phyloP scores from a whole-genome alignment of 306 rosid genomes.

The Quercus cerris region DNA sequence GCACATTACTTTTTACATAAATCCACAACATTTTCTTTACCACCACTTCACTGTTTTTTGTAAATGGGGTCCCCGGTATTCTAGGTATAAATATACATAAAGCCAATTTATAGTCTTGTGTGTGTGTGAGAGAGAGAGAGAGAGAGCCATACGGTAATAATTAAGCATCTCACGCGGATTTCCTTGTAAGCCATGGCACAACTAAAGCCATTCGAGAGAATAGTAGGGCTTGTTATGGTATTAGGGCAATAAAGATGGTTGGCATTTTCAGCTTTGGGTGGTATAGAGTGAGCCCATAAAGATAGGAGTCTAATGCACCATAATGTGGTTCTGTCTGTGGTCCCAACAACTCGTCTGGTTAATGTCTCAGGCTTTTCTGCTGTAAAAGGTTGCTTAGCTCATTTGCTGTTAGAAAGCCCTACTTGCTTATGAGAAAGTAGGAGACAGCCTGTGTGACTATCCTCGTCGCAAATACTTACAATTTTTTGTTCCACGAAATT shows the following conservation, averaged over 20 bases:
- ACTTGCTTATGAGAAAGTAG: conserved; percentile 17
- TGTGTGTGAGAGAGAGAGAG: background rate
- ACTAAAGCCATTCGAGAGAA: conserved; percentile 9
- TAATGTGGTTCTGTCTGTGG: conserved; percentile 31
- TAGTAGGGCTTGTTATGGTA: conserved; percentile 29
- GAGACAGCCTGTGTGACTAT: background rate
- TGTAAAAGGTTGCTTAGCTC: conserved; percentile 16
- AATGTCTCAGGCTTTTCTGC: conserved; percentile 8
- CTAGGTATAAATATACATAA: background rate
- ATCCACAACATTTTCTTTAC: too few species aligned
- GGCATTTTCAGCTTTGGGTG: conserved; percentile 13
- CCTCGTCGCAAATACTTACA: too few species aligned
- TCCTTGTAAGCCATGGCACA: background rate
- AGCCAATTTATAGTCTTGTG: background rate
- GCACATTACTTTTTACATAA: too few species aligned
- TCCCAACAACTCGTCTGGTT: conserved; percentile 26
- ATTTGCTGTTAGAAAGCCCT: conserved; percentile 6
- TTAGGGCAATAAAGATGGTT: background rate
- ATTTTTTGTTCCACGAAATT: too few species aligned
- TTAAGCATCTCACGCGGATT: background rate
- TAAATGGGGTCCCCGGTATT: too few species aligned
- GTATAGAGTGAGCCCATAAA: conserved; percentile 35
- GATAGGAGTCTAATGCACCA: conserved; percentile 21
- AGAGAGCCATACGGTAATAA: background rate
- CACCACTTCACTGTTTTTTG: too few species aligned